Evolutionary conservation across 1,284 basidiomycete genomes (phyloP), one percentile per base, ranked within the genome.

Genomic region (Phylloporus gajari): DNA sequence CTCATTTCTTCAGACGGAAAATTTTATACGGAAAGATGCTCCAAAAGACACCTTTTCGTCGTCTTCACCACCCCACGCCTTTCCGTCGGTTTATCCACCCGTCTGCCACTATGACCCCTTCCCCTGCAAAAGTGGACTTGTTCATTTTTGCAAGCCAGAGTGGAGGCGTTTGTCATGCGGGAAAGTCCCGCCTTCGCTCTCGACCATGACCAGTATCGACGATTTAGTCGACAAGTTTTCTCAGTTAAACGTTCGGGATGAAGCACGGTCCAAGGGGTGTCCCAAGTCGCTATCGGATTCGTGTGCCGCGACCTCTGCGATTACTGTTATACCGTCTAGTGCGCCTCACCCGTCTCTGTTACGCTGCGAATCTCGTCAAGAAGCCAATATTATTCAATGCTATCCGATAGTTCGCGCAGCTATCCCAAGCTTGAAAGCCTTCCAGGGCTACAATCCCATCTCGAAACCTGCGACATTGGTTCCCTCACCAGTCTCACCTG

Each of bases 241-340:
- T 51, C 48, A n/a, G 8, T 51, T 51, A 12, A 51, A 23, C 46
- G 70, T 79, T 8, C 68, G 79, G 53, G 73, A 25, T 12, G 48
- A n/a, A 25, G 25, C 25, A 51, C 8, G 25, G 23, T 4, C 25
- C 48, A n/a, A 51, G 25, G 25, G 23, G 25, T 51, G 23, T 51
- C 48, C 48, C 9, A 7, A 25, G 23, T 17, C 48, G 13, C 65
- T 38, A 23, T 70, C 78, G 0, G 32, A 69, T 23, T 70, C 78
- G 35, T 25, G 25, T 12, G 48, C 48, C 25, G 48, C 48, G 25
- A 51, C 48, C 23, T 9, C 48, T 17, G 78, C 79, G 4, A 72
- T 78, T 19, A 80, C 79, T 25, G 66, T 79, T 12, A 38, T 70
- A 73, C 48, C 48, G 25, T 51, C 48, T 25, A 23, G 48, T 25